phyloP scores from a whole-genome alignment of 345 rosid species.

The Jatropha curcas region DNA sequence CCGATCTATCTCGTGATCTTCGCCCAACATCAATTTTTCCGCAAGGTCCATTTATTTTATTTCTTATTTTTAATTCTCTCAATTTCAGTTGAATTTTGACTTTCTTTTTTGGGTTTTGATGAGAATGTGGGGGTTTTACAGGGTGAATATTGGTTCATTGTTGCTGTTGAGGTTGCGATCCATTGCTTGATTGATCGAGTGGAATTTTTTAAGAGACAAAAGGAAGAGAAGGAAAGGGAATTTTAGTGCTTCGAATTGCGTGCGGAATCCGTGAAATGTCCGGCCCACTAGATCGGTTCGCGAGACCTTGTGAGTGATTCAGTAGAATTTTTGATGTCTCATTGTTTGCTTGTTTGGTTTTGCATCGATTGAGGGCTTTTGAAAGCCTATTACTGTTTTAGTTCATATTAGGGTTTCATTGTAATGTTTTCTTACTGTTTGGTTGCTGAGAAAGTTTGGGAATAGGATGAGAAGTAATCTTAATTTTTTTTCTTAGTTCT shows the following conservation, averaged over 20 bases:
- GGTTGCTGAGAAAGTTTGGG: background rate
- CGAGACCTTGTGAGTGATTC: slow-evolving; percentile 80
- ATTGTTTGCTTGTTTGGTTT: background rate
- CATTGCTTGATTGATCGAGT: slow-evolving; percentile 25
- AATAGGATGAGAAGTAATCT: background rate
- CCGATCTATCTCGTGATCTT: slow-evolving; percentile 49
- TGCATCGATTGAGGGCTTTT: too few species aligned
- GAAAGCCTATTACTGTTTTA: background rate
- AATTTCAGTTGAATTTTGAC: slow-evolving; percentile 17
- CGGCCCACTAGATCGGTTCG: slow-evolving; percentile 93
- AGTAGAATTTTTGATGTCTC: background rate
- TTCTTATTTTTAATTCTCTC: background rate
- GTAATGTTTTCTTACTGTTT: background rate
- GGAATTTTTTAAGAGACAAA: background rate
- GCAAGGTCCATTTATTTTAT: background rate
- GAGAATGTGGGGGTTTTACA: slow-evolving; percentile 17
- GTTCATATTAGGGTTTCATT: slow-evolving; percentile 37
- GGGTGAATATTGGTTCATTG: background rate
- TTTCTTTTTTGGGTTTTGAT: slow-evolving; percentile 2
- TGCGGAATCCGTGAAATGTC: slow-evolving; percentile 53
- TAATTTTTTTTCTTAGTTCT: background rate
- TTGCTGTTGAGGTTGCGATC: slow-evolving; percentile 20
- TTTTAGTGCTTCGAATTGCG: slow-evolving; percentile 9
- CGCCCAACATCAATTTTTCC: background rate
- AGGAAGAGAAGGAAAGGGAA: background rate